Evolutionary conservation across 495 filamentous ascomycete genomes (phyloP).

Genomic region (Parathielavia hyrcaniae): DNA sequence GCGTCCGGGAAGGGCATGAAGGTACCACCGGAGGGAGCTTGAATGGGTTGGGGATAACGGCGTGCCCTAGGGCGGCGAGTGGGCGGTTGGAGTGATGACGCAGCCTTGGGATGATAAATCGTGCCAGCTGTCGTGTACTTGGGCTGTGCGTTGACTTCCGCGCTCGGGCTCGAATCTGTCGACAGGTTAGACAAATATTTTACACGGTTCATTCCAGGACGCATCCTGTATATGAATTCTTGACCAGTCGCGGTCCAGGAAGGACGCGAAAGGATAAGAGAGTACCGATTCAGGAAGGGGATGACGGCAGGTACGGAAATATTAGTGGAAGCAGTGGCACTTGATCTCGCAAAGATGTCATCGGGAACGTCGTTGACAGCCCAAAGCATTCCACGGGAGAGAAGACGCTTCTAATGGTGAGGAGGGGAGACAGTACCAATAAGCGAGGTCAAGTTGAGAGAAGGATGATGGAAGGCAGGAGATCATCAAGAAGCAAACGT

Average conservation of each 20-base stretch:
- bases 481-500: neutral
- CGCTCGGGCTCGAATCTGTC: neutral
- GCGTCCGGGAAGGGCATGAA: slow-evolving; percentile 15
- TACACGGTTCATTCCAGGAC: too few relatives aligned
- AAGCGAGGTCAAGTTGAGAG: neutral
- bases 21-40: slow-evolving; percentile 20
- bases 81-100: slow-evolving; percentile 39
- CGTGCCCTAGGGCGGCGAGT: slow-evolving; percentile 39
- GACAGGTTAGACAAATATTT: slow-evolving; percentile 14
- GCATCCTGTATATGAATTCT: neutral
- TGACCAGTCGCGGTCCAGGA: neutral
- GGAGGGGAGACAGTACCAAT: neutral
- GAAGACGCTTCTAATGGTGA: neutral
- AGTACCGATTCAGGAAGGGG: neutral
- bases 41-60: slow-evolving; percentile 22
- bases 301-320: neutral
- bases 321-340: neutral
- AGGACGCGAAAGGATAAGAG: neutral
- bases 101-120: slow-evolving; percentile 37
- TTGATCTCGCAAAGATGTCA: neutral
- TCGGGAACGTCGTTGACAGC: neutral
- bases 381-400: neutral
- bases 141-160: slow-evolving; percentile 14
- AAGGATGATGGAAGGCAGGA: neutral
- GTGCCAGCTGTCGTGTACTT: slow-evolving; percentile 46